A percentile compares a stretch with the other conserved stretches of the same genome.
These are phyloP conservation scores for Crepidotus sp. DNA, from an alignment of 1,284 basidiomycete genomes.

Conservation along the genomic window DNA sequence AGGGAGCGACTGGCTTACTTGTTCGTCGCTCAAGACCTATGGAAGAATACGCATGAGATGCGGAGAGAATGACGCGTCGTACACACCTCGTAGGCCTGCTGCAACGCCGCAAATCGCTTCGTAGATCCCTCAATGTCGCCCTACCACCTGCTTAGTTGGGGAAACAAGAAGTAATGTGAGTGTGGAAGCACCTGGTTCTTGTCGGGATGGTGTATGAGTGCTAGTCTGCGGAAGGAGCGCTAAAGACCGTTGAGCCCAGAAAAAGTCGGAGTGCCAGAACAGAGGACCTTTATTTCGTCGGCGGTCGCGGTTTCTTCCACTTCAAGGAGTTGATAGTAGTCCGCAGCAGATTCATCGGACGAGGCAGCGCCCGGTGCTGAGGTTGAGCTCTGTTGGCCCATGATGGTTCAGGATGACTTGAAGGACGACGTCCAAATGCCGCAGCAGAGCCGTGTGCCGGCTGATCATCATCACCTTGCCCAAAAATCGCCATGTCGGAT, in stretches of 20 bases:
- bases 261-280: neutral
- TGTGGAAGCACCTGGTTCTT: conserved; percentile 68
- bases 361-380: conserved; percentile 25
- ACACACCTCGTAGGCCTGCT: conserved; percentile 90
- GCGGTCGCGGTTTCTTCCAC: conserved; percentile 71
- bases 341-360: conserved; percentile 32
- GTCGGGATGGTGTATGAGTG: conserved; percentile 83
- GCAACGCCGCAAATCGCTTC: conserved; percentile 78
- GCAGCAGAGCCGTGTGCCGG: too few species aligned
- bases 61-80: conserved; percentile 7
- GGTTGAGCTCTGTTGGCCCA: conserved; percentile 66
- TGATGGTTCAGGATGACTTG: conserved; percentile 22
- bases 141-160: conserved; percentile 4
- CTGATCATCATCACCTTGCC: conserved; percentile 11
- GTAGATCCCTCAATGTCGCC: conserved; percentile 71
- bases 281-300: conserved; percentile 80
- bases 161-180: neutral
- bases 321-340: conserved; percentile 78
- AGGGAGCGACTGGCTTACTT: conserved; percentile 44
- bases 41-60: conserved; percentile 1
- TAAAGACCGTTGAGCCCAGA: conserved; percentile 26
- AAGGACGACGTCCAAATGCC: conserved; percentile 1
- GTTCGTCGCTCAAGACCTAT: conserved; percentile 84
- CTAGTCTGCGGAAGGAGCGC: conserved; percentile 77
- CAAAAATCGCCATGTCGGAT: conserved; percentile 35